These are phyloP conservation scores for Diaporthe sp. DNA, from an alignment of 2,329 filamentous ascomycete genomes.

Conservation along the genomic window DNA sequence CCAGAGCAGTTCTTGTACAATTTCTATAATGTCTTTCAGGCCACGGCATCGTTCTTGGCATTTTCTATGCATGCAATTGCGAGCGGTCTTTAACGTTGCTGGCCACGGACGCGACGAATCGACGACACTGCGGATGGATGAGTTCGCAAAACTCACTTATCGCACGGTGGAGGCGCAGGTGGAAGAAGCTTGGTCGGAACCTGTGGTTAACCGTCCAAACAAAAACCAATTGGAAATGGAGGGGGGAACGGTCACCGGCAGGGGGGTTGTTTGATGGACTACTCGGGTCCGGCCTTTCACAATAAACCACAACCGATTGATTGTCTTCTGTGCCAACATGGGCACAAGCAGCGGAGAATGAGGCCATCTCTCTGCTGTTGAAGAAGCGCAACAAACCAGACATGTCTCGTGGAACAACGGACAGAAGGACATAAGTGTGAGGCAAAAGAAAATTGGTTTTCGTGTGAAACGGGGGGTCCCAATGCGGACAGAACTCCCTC, in stretches of 20 bases:
- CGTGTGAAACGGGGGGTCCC: constrained; percentile 2
- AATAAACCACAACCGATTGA: neutral
- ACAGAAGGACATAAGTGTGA: neutral
- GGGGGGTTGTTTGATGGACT: neutral
- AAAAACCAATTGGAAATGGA: neutral
- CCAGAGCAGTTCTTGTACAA: constrained; percentile 38
- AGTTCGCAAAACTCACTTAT: neutral
- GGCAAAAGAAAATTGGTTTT: constrained; percentile 28
- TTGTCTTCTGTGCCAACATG: constrained; percentile 17
- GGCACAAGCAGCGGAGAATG: neutral
- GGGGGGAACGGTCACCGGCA: neutral
- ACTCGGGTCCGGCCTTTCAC: neutral
- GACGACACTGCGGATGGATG: constrained; percentile 18
- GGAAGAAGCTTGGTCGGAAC: neutral
- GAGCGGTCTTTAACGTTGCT: constrained; percentile 12
- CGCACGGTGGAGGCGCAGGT: neutral
- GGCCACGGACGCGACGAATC: constrained; percentile 36
- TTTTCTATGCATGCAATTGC: constrained; percentile 27
- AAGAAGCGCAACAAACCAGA: neutral
- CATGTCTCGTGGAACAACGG: constrained; percentile 17
- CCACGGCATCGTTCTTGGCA: constrained; percentile 27
- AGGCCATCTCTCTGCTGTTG: neutral
- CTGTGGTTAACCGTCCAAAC: constrained; percentile 1
- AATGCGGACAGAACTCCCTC: constrained; percentile 23
- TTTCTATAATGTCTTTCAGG: constrained; percentile 35